A percentile compares a stretch with the other conserved stretches of the same genome.
Evolutionary conservation across 805 yeast species (phyloP).

Genomic region (Ogataea trehaloabstinens): DNA sequence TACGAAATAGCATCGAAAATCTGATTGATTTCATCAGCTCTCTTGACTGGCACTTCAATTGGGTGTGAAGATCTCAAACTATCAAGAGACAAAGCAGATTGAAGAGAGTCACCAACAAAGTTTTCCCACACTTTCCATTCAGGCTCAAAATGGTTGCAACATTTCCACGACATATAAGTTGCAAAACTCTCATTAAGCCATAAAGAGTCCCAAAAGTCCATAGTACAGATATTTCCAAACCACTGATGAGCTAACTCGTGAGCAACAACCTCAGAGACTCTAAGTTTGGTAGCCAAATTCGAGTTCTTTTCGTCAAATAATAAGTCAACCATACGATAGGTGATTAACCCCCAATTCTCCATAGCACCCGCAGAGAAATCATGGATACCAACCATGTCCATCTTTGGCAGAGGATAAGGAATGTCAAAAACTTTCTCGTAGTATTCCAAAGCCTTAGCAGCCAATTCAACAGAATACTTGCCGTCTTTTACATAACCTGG

Average conservation of each 20-base stretch:
- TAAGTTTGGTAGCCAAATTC: conserved; percentile 55
- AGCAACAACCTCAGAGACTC: conserved; percentile 78
- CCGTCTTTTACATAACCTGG: conserved; percentile 48
- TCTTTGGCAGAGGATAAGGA: conserved; percentile 75
- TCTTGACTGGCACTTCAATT: conserved; percentile 78
- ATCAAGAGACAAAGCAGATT: conserved; percentile 53
- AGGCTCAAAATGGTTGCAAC: conserved; percentile 69
- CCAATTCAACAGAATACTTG: conserved; percentile 44
- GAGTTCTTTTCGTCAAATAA: conserved; percentile 48
- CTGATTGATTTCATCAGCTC: conserved; percentile 79
- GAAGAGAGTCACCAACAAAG: conserved; percentile 55
- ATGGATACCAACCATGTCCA: conserved; percentile 79
- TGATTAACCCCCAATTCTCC: conserved; percentile 90
- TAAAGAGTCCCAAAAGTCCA: conserved; percentile 92
- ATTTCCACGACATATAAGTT: conserved; percentile 77
- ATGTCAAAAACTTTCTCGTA: conserved; percentile 49
- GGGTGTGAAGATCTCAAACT: conserved; percentile 73
- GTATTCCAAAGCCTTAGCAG: conserved; percentile 53
- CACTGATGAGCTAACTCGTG: conserved; percentile 94
- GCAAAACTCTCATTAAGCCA: conserved; percentile 93
- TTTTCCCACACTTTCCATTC: conserved; percentile 76
- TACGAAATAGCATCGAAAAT: conserved; percentile 83
- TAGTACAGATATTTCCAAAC: conserved; percentile 88
- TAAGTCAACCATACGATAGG: conserved; percentile 59
- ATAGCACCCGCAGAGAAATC: conserved; percentile 82